phyloP scores from a whole-genome alignment of 1,284 basidiomycete genomes.

The Pisolithus thermaeus region DNA sequence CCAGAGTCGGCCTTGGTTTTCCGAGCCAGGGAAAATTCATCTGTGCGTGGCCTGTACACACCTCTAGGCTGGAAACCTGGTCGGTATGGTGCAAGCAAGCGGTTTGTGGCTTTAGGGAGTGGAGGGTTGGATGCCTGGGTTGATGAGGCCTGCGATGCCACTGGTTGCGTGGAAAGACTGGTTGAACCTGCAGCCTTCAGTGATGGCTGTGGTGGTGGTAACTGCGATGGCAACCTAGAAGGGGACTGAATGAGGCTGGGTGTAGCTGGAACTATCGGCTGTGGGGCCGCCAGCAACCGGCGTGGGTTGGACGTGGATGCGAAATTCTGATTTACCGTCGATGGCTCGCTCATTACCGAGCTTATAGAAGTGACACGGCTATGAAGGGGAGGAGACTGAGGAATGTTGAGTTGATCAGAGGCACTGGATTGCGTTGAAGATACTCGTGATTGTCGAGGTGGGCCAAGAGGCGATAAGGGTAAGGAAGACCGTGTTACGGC shows the following conservation, averaged over 20 bases:
- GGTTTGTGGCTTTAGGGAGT: constrained; percentile 16
- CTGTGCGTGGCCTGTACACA: constrained; percentile 63
- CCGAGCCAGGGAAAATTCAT: constrained; percentile 67
- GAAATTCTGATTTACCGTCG: neutral
- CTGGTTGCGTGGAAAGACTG: constrained; percentile 36
- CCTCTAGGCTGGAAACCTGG: constrained; percentile 69
- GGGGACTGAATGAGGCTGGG: neutral
- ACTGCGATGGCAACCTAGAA: neutral
- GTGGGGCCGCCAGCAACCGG: neutral
- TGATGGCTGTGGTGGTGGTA: constrained; percentile 3
- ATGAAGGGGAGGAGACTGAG: constrained; percentile 13
- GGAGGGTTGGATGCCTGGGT: constrained; percentile 16
- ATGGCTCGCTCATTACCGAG: constrained; percentile 15
- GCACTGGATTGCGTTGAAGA: constrained; percentile 15
- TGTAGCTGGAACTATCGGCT: constrained; percentile 3
- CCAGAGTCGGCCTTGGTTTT: constrained; percentile 50
- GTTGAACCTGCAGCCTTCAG: constrained; percentile 4
- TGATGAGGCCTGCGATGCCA: constrained; percentile 12
- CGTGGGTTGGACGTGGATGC: constrained; percentile 8
- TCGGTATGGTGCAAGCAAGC: constrained; percentile 47
- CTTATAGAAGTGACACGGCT: constrained; percentile 22
- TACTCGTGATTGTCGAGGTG: constrained; percentile 21
- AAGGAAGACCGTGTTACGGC: constrained; percentile 28
- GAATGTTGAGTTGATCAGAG: constrained; percentile 11
- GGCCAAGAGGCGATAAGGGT: constrained; percentile 39